Conservation (phyloP, 805 yeast species). For the Yarrowia sp. region DNA sequence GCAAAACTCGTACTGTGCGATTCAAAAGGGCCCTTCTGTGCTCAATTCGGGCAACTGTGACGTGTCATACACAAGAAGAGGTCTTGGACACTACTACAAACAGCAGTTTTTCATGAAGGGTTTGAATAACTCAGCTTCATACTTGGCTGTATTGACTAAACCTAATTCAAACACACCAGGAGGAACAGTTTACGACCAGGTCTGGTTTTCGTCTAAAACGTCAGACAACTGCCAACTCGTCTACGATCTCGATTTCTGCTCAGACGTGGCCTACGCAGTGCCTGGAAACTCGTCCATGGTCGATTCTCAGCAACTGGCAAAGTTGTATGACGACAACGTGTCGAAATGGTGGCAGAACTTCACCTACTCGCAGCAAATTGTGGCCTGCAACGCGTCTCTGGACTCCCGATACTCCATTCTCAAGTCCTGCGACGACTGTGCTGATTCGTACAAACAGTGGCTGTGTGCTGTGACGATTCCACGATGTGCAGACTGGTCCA, state of each 20-base stretch:
- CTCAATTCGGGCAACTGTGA: slow-evolving; percentile 37
- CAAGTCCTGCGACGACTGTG: slow-evolving; percentile 69
- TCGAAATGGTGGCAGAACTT: slow-evolving; percentile 57
- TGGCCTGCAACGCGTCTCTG: slow-evolving; percentile 66
- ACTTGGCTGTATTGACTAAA: slow-evolving; percentile 61
- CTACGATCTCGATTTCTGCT: slow-evolving; percentile 72
- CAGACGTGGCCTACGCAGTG: slow-evolving; percentile 80
- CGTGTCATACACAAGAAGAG: slow-evolving; percentile 42
- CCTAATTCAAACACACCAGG: slow-evolving; percentile 39
- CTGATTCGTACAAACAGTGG: slow-evolving; percentile 73
- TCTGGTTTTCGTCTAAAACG: slow-evolving; percentile 54
- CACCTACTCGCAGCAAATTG: slow-evolving; percentile 67
- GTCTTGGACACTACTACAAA: slow-evolving; percentile 43
- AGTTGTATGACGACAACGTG: slow-evolving; percentile 65
- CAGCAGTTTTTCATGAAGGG: slow-evolving; percentile 64
- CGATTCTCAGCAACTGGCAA: slow-evolving; percentile 40
- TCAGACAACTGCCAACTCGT: slow-evolving; percentile 65
- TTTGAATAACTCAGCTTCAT: slow-evolving; percentile 56
- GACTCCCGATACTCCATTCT: slow-evolving; percentile 70
- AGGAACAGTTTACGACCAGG: slow-evolving; percentile 63
- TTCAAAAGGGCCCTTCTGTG: slow-evolving; percentile 50
- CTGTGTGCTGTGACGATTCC: slow-evolving; percentile 86
- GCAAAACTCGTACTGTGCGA: slow-evolving; percentile 65
- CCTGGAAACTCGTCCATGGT: slow-evolving; percentile 51
- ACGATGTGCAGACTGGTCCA: slow-evolving; percentile 59